phyloP scores from a whole-genome alignment of 371 early-diverging fungal species.

The Mucor racemosus region DNA sequence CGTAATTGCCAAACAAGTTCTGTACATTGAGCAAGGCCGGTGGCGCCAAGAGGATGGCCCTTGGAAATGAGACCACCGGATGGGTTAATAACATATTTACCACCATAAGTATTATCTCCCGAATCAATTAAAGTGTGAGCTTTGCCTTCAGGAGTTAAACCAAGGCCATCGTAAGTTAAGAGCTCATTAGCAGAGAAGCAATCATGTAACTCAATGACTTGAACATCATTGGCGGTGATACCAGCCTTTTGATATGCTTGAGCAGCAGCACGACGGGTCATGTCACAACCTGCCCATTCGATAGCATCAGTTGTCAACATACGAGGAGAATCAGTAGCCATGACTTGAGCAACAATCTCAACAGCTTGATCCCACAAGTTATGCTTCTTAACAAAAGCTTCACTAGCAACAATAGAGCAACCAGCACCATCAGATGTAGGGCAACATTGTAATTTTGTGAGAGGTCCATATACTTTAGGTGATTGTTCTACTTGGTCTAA shows the following conservation, averaged over 20 bases:
- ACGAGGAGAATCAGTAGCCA: slow-evolving; percentile 78
- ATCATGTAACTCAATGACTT: slow-evolving; percentile 82
- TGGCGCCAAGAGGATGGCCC: slow-evolving; percentile 84
- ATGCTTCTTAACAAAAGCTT: slow-evolving; percentile 70
- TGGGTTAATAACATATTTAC: slow-evolving; percentile 76
- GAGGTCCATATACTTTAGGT: slow-evolving; percentile 68
- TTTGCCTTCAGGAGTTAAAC: slow-evolving; percentile 68
- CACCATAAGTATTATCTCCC: slow-evolving; percentile 64
- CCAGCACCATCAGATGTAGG: slow-evolving; percentile 83
- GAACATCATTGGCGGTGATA: slow-evolving; percentile 66
- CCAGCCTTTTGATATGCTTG: slow-evolving; percentile 62
- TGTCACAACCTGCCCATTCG: slow-evolving; percentile 75
- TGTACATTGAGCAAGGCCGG: slow-evolving; percentile 81
- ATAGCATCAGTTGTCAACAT: slow-evolving; percentile 62
- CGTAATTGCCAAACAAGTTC: slow-evolving; percentile 70
- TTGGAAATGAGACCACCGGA: slow-evolving; percentile 83
- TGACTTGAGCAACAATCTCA: slow-evolving; percentile 70
- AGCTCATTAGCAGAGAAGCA: slow-evolving; percentile 85
- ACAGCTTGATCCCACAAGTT: slow-evolving; percentile 71
- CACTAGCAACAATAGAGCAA: slow-evolving; percentile 70
- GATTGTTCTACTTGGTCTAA: slow-evolving; percentile 72
- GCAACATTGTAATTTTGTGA: slow-evolving; percentile 81
- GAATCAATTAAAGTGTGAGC: slow-evolving; percentile 64
- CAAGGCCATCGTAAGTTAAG: slow-evolving; percentile 79
- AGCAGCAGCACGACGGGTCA: slow-evolving; percentile 72